A percentile compares a stretch with the other conserved stretches of the same genome.
These are phyloP conservation scores for Solanum microdontum DNA, from an alignment of 257 asterid genomes.

Conservation along the genomic window DNA sequence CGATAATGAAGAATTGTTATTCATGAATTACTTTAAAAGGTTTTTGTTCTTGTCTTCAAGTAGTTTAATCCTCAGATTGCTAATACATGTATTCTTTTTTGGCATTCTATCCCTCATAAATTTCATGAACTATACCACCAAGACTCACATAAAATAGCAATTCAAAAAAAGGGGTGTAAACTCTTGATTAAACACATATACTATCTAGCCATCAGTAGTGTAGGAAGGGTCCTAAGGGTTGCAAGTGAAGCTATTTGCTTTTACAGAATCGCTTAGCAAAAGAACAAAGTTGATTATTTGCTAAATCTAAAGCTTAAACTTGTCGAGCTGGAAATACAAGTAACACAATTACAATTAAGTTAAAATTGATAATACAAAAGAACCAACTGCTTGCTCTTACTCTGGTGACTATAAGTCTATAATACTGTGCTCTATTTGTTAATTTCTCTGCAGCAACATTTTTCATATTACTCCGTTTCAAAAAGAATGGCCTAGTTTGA, in stretches of 20 bases:
- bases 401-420: neutral
- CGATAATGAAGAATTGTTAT: neutral
- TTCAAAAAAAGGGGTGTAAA: neutral
- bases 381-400: neutral
- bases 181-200: neutral
- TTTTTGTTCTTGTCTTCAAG: neutral
- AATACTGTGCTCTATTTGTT: neutral
- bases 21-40: neutral
- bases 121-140: neutral
- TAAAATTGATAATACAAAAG: neutral
- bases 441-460: neutral
- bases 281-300: neutral
- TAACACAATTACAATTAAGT: neutral
- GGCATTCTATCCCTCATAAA: neutral
- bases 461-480: neutral
- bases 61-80: neutral
- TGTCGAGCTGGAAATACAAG: neutral
- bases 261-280: neutral
- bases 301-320: neutral
- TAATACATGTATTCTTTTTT: neutral
- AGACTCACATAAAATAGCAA: neutral
- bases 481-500: neutral
- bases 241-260: neutral
- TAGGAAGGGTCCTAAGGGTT: neutral
- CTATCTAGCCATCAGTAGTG: neutral